phyloP scores from a whole-genome alignment of 1,139 yeast species.

The Suhomyces atakaporum region DNA sequence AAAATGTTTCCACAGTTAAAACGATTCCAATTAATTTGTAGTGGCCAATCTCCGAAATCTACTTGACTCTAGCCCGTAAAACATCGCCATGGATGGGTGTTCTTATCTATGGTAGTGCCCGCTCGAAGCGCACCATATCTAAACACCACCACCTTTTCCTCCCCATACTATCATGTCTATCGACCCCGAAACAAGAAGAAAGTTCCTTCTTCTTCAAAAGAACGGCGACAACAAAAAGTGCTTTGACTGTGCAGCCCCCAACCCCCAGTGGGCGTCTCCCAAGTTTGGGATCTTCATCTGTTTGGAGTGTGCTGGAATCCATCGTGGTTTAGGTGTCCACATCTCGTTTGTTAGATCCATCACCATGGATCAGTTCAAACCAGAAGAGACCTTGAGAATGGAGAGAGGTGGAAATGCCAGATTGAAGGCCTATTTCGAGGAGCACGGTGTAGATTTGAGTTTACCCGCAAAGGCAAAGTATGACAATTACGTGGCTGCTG shows the following conservation, averaged over 20 bases:
- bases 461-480: conserved; percentile 75
- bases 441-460: conserved; percentile 69
- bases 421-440: conserved; percentile 65
- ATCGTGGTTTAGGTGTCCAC: conserved; percentile 95
- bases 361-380: conserved; percentile 96
- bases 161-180: conserved; percentile 53
- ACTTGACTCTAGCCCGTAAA: no score
- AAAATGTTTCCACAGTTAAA: no score
- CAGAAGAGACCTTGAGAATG: conserved; percentile 87
- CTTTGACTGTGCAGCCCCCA: conserved; percentile 92
- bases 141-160: neutral
- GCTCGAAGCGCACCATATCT: neutral
- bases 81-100: no score
- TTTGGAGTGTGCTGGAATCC: conserved; percentile 95
- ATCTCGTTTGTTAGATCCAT: conserved; percentile 94
- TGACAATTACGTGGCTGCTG: conserved; percentile 90
- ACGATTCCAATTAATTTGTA: no score
- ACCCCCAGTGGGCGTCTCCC: conserved; percentile 99
- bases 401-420: conserved; percentile 91
- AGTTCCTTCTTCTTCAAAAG: conserved; percentile 77
- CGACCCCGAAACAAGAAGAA: conserved; percentile 87
- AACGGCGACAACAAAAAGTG: conserved; percentile 83
- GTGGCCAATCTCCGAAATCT: no score
- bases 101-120: conserved; percentile 3
- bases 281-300: conserved; percentile 96